Conservation (phyloP, 2,329 filamentous ascomycete species). For the Colletotrichum destructivum region DNA sequence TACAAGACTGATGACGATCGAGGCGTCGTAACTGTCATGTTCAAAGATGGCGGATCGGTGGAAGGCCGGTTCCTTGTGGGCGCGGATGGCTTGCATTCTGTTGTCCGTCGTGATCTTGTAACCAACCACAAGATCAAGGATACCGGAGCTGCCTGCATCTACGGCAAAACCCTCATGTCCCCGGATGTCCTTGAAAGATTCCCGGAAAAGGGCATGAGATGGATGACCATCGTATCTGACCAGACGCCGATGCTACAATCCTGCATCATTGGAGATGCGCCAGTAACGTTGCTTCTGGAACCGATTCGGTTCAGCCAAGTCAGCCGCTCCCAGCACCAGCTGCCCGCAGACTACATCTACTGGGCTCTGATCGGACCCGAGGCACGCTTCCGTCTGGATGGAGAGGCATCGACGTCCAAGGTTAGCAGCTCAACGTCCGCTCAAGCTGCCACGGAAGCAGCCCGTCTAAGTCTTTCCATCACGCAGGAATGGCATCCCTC, state of each 20-base stretch:
- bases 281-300: constrained; percentile 67
- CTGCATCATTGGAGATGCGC: constrained; percentile 70
- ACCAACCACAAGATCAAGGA: constrained; percentile 69
- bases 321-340: not conserved
- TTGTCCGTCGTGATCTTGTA: constrained; percentile 64
- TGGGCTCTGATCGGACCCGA: constrained; percentile 23
- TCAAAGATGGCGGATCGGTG: constrained; percentile 71
- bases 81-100: constrained; percentile 76
- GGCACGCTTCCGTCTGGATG: constrained; percentile 20
- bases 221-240: constrained; percentile 72
- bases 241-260: constrained; percentile 75
- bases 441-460: not conserved
- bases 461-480: constrained; percentile 47
- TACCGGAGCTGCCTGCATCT: constrained; percentile 74
- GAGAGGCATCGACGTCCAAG: constrained; percentile 8
- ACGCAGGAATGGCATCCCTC: constrained; percentile 61
- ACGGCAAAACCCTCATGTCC: constrained; percentile 74
- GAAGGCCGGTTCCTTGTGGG: constrained; percentile 73
- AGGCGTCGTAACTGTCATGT: constrained; percentile 69
- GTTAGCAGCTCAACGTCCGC: not conserved
- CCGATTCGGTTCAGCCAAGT: constrained; percentile 56
- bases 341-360: constrained; percentile 26
- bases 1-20: constrained; percentile 67
- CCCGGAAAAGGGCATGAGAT: constrained; percentile 75
- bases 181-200: constrained; percentile 69